Conservation (phyloP, 805 yeast genomes). For the Sugiyamaella chiloensis region DNA sequence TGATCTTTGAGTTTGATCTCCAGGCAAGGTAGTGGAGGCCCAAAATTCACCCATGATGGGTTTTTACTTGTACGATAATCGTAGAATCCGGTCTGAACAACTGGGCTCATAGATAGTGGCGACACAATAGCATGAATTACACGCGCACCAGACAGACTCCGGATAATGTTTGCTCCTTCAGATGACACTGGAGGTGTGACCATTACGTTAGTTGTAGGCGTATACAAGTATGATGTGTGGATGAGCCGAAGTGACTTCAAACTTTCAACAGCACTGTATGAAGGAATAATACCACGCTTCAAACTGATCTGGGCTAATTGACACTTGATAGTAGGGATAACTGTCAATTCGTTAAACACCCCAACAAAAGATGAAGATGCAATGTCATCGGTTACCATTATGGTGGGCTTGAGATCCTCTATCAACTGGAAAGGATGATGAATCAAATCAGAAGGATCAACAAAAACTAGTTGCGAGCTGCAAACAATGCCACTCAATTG, state of each 20-base stretch:
- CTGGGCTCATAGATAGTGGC: constrained; percentile 32
- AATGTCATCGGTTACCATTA: constrained; percentile 32
- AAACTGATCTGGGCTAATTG: constrained; percentile 20
- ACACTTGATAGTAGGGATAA: constrained; percentile 12
- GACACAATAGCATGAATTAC: constrained; percentile 33
- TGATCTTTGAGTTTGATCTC: constrained; percentile 29
- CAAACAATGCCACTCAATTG: constrained; percentile 34
- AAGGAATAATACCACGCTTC: constrained; percentile 28
- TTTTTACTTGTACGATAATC: constrained; percentile 21
- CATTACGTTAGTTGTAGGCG: background rate
- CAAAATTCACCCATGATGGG: constrained; percentile 21
- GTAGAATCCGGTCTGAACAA: constrained; percentile 34
- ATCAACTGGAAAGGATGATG: constrained; percentile 20
- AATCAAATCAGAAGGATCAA: constrained; percentile 20
- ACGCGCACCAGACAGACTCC: constrained; percentile 36
- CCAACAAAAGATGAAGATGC: constrained; percentile 28
- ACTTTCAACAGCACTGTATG: constrained; percentile 23
- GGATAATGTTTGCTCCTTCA: constrained; percentile 23
- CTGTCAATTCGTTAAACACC: constrained; percentile 24
- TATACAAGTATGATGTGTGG: constrained; percentile 26
- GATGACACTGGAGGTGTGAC: constrained; percentile 20
- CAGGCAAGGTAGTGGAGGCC: constrained; percentile 31
- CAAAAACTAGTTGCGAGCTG: constrained; percentile 21
- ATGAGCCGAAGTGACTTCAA: constrained; percentile 30
- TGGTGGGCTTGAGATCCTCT: constrained; percentile 26